A percentile compares a stretch with the other conserved stretches of the same genome.
Evolutionary conservation across 164 flowering plant species (phyloP).

Genomic region (Buxus sempervirens): DNA sequence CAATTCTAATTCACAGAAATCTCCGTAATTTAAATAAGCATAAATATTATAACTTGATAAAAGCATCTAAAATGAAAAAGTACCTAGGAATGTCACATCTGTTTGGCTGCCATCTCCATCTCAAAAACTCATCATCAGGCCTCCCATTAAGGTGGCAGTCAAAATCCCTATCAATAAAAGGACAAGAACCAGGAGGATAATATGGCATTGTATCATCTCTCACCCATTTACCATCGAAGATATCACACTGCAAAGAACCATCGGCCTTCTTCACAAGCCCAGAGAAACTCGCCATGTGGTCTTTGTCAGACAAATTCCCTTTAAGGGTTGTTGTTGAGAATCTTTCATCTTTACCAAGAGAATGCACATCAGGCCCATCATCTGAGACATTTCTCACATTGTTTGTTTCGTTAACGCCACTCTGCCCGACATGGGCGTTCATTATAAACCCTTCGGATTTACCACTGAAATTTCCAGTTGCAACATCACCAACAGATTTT

Average conservation of each 20-base stretch:
- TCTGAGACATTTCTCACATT: too few relatives aligned
- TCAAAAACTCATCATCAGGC: slow-evolving; percentile 56
- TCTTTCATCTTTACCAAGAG: too few relatives aligned
- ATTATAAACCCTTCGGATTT: neutral
- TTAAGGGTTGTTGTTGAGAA: neutral
- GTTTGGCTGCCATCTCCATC: slow-evolving; percentile 83
- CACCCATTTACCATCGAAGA: slow-evolving; percentile 80
- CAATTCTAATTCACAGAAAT: neutral
- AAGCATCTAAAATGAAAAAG: neutral
- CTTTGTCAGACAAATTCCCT: slow-evolving; percentile 1
- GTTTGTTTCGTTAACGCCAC: too few relatives aligned
- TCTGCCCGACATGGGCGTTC: too few relatives aligned
- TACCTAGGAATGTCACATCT: slow-evolving; percentile 67
- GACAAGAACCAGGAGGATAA: slow-evolving; percentile 75
- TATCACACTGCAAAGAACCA: slow-evolving; percentile 44
- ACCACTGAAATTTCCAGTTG: neutral
- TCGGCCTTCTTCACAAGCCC: slow-evolving; percentile 5
- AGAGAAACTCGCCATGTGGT: slow-evolving; percentile 1
- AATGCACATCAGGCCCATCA: too few relatives aligned
- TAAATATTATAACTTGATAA: neutral
- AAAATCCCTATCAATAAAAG: slow-evolving; percentile 63
- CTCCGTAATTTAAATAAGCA: neutral
- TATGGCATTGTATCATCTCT: slow-evolving; percentile 65
- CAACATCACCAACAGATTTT: neutral
- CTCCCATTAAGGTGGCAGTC: slow-evolving; percentile 69